These are phyloP conservation scores for Viola odorata DNA, from an alignment of 345 rosid genomes.

Conservation along the genomic window DNA sequence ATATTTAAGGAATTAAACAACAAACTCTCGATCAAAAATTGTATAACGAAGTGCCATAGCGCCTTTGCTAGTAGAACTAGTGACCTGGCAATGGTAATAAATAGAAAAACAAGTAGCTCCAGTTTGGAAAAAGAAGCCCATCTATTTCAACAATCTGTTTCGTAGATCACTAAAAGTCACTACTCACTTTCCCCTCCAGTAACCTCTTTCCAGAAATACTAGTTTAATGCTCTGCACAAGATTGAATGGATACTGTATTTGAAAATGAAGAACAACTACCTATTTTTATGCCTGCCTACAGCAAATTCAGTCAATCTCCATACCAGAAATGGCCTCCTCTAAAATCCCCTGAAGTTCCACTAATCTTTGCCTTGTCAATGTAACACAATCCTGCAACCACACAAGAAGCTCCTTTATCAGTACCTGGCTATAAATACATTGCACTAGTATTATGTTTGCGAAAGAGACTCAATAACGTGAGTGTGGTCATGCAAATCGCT, in stretches of 20 bases:
- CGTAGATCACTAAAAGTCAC: not conserved
- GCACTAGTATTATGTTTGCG: too few relatives aligned
- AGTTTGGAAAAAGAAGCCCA: not conserved
- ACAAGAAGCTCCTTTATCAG: not conserved
- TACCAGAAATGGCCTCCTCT: conserved; percentile 50
- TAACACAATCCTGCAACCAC: conserved; percentile 55
- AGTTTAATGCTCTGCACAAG: not conserved
- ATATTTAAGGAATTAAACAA: too few relatives aligned
- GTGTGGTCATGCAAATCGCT: too few relatives aligned
- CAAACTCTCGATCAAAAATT: too few relatives aligned
- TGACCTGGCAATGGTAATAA: too few relatives aligned
- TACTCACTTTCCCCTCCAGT: not conserved
- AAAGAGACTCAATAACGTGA: too few relatives aligned
- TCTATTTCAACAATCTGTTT: not conserved
- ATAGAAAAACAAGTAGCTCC: too few relatives aligned
- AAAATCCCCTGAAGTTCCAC: conserved; percentile 45
- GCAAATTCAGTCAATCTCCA: conserved; percentile 40
- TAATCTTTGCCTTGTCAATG: conserved; percentile 53
- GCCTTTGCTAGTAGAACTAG: too few relatives aligned
- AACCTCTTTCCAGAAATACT: not conserved
- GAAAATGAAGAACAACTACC: not conserved
- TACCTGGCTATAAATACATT: too few relatives aligned
- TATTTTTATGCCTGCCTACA: not conserved
- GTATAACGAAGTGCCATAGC: too few relatives aligned
- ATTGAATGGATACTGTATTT: not conserved